A percentile compares a stretch with the other conserved stretches of the same genome.
phyloP scores from a whole-genome alignment of 306 rosid species.

The Vigna hirtella region DNA sequence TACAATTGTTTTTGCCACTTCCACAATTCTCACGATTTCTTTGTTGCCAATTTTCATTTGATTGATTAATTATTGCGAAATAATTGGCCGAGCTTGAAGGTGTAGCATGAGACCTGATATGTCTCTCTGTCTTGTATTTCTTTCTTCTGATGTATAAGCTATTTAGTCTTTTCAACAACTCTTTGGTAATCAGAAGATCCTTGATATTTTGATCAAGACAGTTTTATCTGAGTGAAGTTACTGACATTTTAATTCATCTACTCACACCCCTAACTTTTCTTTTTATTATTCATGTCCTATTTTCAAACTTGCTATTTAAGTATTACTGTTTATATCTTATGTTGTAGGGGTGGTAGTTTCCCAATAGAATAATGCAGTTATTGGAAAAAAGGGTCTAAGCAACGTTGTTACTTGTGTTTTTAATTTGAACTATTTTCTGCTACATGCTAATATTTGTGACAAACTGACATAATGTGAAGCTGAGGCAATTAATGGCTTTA shows the following conservation, averaged over 20 bases:
- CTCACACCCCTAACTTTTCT: background rate
- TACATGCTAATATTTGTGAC: background rate
- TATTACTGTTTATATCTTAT: too few species aligned
- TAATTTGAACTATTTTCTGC: background rate
- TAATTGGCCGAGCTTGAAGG: background rate
- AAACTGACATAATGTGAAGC: background rate
- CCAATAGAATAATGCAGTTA: background rate
- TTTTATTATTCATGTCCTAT: too few species aligned
- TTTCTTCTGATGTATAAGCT: background rate
- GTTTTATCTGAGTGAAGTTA: background rate
- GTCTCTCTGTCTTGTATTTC: background rate
- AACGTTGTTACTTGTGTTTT: background rate
- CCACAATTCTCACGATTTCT: background rate
- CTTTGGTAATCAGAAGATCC: background rate
- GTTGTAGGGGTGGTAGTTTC: background rate
- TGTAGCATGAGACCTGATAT: background rate
- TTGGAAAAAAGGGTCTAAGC: background rate
- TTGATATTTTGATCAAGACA: background rate
- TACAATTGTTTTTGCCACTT: background rate
- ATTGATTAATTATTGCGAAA: conserved; percentile 18
- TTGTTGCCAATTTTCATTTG: background rate
- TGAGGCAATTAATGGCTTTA: background rate
- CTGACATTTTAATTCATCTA: background rate
- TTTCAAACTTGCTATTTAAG: background rate
- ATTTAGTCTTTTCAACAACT: background rate